Base-by-base conservation (phyloP, 345 rosid genomes). In the Physaria fendleri region DNA sequence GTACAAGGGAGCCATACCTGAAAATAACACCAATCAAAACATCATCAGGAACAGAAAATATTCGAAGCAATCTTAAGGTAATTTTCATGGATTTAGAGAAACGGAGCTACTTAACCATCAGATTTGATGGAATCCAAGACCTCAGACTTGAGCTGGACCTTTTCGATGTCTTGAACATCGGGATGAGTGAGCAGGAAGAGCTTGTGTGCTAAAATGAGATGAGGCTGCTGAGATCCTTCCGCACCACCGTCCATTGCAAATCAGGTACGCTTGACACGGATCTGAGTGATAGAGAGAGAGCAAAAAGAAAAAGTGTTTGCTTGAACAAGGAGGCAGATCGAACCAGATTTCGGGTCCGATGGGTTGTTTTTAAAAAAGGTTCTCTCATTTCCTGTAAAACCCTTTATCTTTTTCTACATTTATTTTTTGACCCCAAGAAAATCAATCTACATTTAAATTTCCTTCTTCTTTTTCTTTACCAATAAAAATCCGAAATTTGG, bases 201-300 rank as follows among this genome's bases (percentile, higher is more conserved):
- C 73, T 85, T 85, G 85, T 85, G 44, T 0, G 90, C 95, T 16
- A 93, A 85, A n/a, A 79, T 69, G 30, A 93, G 90, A 27, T 89
- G 97, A 40, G 91, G 75, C 56, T 89, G 94, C 75, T 93, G 95
- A 44, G 82, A 65, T 76, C 85, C 99, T 33, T 89, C 99, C 1
- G 80, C 75, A 11, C 71, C 77, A 71, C 71, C 62, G 62, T 92
- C 99, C 99, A 93, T 92, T 64, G 74, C 59, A 1, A 68, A 18
- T 49, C 54, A 49, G 41, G 16, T 4, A 30, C 42, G 25, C 27
- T 61, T 29, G 50, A 30, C 11, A 12, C 17, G 53, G 72, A 66
- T 66, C 71, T 72, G 71, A 43, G 71, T 50, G 72, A 58, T 62
- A 59, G 22, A 43, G 27, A 23, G 37, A n/a, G 6, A 28, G 3